Base-by-base conservation (phyloP, 805 yeast species). In the Candida ipomoeae region DNA sequence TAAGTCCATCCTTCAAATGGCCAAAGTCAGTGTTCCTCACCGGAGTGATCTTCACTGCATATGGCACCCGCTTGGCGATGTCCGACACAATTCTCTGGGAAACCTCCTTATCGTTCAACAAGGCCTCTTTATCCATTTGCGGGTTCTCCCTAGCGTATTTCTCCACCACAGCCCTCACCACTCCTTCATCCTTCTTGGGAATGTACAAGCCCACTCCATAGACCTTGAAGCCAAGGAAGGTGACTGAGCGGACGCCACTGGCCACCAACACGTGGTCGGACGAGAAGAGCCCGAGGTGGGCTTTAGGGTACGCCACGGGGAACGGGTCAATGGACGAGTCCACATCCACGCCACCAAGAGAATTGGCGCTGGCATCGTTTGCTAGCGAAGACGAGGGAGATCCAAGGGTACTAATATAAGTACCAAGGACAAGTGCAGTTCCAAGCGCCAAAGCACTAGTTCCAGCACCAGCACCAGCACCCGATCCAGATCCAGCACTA, bases 1-100 rank as follows among this genome's bases (percentile, higher is more conserved):
- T 79, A 53, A 94, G 79, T 0, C 98, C 98, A 63, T 94, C 98
- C 56, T 87, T 80, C 61, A 92, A 69, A 64, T 94, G 98, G 55
- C 83, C 82, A 68, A 87, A 90, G 68, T 92, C 97, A 0, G 98
- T 92, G 65, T 87, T 89, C 63, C 97, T 80, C 15, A 85, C 83
- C 0, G 99, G 97, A 10, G 86, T 83, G 51, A 92, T 84, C 55
- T 96, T 75, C 23, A 90, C 84, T 41, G 83, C 72, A 57, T 89
- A 77, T 50, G 82, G 78, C 34, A 85, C 79, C 13, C 83, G 80
- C 10, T 80, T 66, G 40, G 79, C 81, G 43, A 91, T 69, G 48
- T 78, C 74, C 17, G 78, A 75, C 29, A 89, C 66, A 17, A 89
- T 61, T 2, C 78, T 72, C 8, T 73, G 69, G 0, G 92, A 82